A percentile compares a stretch with the other conserved stretches of the same genome.
Conservation (phyloP, 495 filamentous ascomycete species). For the Melanomma pulvis-pyrius region DNA sequence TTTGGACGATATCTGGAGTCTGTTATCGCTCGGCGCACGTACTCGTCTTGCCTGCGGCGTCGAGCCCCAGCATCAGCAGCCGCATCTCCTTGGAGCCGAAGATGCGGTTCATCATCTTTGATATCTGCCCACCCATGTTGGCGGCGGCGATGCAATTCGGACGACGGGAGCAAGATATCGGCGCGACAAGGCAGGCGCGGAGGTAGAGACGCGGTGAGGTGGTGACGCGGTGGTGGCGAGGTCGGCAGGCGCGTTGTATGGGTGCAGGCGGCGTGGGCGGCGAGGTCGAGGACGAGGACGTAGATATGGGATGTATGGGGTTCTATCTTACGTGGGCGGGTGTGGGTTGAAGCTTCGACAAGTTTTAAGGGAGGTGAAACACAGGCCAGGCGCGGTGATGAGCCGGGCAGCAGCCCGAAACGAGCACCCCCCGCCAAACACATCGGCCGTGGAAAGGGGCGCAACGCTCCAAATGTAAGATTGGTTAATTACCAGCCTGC, state of each 20-base stretch:
- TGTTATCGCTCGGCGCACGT: conserved; percentile 38
- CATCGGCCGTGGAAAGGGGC: background rate
- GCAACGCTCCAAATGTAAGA: conserved; percentile 4
- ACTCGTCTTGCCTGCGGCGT: conserved; percentile 98
- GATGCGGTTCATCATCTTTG: conserved; percentile 93
- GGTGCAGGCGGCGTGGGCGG: background rate
- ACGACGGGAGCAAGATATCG: background rate
- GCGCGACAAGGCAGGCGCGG: conserved; percentile 25
- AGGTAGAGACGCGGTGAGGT: background rate
- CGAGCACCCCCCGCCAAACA: background rate
- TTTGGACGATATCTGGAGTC: background rate
- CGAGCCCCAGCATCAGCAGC: conserved; percentile 94
- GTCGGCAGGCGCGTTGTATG: no score
- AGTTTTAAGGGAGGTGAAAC: background rate
- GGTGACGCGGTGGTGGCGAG: background rate
- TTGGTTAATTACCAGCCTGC: background rate
- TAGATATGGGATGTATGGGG: no score
- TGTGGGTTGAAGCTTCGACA: background rate
- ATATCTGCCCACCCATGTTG: conserved; percentile 76
- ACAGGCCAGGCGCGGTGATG: background rate
- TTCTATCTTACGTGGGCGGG: background rate
- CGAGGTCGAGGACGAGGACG: background rate
- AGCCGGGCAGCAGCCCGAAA: background rate
- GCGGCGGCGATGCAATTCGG: background rate
- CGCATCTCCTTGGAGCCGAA: conserved; percentile 99